Conservation (phyloP, 768 basidiomycete genomes). For the Hemileccinum impolitum region DNA sequence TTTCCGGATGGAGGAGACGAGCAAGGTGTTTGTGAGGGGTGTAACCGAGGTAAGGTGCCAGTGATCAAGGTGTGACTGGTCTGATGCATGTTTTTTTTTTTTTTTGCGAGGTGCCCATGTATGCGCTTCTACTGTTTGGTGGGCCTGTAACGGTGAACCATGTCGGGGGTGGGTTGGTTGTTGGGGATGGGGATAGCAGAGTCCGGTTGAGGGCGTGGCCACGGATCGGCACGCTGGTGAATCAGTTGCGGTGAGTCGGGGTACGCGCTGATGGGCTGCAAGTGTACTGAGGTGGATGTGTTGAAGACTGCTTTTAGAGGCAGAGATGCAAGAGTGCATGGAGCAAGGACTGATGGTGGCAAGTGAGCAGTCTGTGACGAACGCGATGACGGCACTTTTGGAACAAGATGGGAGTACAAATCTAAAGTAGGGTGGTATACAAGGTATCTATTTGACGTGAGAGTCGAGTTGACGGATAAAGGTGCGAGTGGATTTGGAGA, state of each 20-base stretch:
- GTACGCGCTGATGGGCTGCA: not conserved
- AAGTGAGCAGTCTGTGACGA: conserved; percentile 47
- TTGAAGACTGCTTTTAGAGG: conserved; percentile 65
- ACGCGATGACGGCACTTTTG: conserved; percentile 40
- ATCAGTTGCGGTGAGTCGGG: conserved; percentile 66
- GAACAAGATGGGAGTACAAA: conserved; percentile 34
- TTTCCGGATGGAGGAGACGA: conserved; percentile 79
- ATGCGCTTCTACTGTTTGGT: conserved; percentile 80
- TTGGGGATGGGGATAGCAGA: conserved; percentile 49
- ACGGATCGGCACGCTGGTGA: conserved; percentile 87
- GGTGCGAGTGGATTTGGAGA: conserved; percentile 12
- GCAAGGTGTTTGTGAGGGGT: conserved; percentile 82
- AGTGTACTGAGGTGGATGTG: not conserved
- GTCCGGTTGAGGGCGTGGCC: conserved; percentile 80
- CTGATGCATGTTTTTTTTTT: not conserved
- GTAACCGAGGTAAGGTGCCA: conserved; percentile 80
- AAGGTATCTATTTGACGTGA: not conserved
- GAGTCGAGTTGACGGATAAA: conserved; percentile 18
- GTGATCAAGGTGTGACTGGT: not conserved
- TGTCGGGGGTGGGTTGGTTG: conserved; percentile 68
- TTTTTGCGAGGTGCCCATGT: conserved; percentile 69
- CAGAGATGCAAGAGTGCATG: conserved; percentile 60
- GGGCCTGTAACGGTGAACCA: conserved; percentile 78
- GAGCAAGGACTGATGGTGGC: conserved; percentile 55
- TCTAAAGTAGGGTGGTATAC: conserved; percentile 11